A percentile compares a stretch with the other conserved stretches of the same genome.
Conservation (phyloP, 352 stramenopile genomes). For the Phytophthora cryptogea region DNA sequence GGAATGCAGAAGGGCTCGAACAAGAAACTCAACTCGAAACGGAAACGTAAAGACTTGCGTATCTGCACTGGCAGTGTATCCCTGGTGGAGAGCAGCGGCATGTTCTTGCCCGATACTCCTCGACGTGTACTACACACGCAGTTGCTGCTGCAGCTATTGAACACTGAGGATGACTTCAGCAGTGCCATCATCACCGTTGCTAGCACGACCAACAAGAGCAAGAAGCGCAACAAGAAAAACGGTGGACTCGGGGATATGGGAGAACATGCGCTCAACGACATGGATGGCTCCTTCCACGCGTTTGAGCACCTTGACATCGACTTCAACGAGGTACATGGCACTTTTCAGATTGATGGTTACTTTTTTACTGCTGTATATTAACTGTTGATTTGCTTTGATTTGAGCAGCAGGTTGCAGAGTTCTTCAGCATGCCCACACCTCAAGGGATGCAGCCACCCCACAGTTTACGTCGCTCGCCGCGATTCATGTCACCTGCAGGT, state of each 20-base stretch:
- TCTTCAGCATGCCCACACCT: conserved; percentile 79
- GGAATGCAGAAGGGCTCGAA: conserved; percentile 18
- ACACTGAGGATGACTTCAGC: conserved; percentile 49
- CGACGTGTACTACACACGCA: conserved; percentile 80
- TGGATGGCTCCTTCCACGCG: conserved; percentile 70
- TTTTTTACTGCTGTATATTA: conserved; percentile 4
- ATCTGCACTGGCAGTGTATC: conserved; percentile 61
- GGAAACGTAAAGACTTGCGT: conserved; percentile 84
- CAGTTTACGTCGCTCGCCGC: conserved; percentile 74
- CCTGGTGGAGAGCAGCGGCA: conserved; percentile 49
- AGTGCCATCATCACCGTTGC: conserved; percentile 32
- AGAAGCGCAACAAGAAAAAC: conserved; percentile 54
- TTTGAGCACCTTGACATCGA: conserved; percentile 89
- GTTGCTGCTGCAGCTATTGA: conserved; percentile 77
- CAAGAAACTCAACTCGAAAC: conserved; percentile 76
- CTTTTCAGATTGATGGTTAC: conserved; percentile 1
- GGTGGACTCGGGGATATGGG: conserved; percentile 16
- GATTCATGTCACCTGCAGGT: conserved; percentile 66
- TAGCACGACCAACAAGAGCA: conserved; percentile 55
- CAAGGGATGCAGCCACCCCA: conserved; percentile 63
- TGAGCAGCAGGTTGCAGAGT: conserved; percentile 78
- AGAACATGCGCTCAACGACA: conserved; percentile 49
- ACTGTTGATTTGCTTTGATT: conserved; percentile 8
- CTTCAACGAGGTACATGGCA: conserved; percentile 68
- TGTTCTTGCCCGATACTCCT: conserved; percentile 81